Conservation (phyloP, 257 asterid genomes). For the Solanum commersonii region DNA sequence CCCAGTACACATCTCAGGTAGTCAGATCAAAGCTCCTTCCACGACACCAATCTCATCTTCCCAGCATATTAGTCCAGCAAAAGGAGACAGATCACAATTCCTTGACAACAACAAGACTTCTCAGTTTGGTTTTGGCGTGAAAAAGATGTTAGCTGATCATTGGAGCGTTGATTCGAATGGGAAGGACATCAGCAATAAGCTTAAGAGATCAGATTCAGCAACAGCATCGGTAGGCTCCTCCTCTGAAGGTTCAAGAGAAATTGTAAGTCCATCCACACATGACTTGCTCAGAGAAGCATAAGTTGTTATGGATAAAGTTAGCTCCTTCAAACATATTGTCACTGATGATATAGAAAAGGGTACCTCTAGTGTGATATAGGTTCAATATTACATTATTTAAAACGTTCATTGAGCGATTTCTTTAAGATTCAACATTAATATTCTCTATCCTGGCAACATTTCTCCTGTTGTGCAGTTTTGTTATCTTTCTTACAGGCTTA, state of each 20-base stretch:
- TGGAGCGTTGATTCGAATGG: constrained; percentile 43
- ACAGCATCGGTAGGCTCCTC: constrained; percentile 5
- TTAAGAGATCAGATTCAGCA: constrained; percentile 26
- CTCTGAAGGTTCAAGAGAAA: neutral
- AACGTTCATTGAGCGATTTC: neutral
- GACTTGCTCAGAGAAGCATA: neutral
- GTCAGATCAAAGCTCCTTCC: neutral
- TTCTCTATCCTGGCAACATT: neutral
- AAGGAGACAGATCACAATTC: neutral
- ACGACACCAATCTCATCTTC: constrained; percentile 23
- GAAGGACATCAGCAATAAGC: constrained; percentile 16
- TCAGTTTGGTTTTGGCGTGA: constrained; percentile 38
- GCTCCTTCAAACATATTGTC: neutral
- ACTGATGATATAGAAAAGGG: neutral
- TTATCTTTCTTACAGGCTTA: neutral
- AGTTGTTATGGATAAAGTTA: neutral
- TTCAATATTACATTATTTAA: neutral
- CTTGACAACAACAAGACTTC: neutral
- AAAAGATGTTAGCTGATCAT: constrained; percentile 59
- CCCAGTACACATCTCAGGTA: neutral
- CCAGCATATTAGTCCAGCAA: constrained; percentile 5
- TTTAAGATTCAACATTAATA: neutral
- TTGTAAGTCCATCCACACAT: neutral
- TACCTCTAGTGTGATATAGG: neutral
- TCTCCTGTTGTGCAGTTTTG: neutral